Evolutionary conservation across 2,329 filamentous ascomycete genomes (phyloP).

Genomic region (Aaosphaeria arxii): DNA sequence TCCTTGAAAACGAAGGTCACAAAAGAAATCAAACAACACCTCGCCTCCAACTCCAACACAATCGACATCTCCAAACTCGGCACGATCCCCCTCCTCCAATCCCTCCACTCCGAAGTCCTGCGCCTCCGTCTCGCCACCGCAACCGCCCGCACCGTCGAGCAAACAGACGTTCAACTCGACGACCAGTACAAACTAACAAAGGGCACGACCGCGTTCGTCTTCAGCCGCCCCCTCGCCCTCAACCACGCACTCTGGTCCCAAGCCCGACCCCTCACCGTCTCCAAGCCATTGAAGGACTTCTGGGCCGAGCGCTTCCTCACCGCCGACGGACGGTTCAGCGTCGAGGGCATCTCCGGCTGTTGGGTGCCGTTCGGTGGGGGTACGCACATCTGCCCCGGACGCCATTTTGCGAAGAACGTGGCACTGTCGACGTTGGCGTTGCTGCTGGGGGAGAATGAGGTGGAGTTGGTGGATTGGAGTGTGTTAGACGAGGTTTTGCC

Average conservation of each 20-base stretch:
- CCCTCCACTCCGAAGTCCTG: slow-evolving; percentile 20
- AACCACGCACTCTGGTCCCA: slow-evolving; percentile 21
- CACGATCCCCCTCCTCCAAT: slow-evolving; percentile 18
- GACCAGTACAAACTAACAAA: slow-evolving; percentile 18
- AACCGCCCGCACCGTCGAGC: slow-evolving; percentile 7
- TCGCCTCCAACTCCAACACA: slow-evolving; percentile 4
- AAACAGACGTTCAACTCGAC: slow-evolving; percentile 14
- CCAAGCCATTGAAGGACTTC: slow-evolving; percentile 21
- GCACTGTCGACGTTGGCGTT: slow-evolving; percentile 18
- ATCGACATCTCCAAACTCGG: slow-evolving; percentile 16
- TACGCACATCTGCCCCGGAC: slow-evolving; percentile 23
- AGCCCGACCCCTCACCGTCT: slow-evolving; percentile 10
- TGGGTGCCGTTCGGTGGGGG: slow-evolving; percentile 21
- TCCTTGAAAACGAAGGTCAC: slow-evolving; percentile 14
- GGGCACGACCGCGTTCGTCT: slow-evolving; percentile 12
- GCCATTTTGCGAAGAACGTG: slow-evolving; percentile 23
- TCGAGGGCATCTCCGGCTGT: slow-evolving; percentile 15
- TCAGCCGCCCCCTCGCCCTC: slow-evolving; percentile 22
- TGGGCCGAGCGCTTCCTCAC: slow-evolving; percentile 25
- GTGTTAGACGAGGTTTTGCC: too few species aligned
- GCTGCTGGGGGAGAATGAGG: slow-evolving; percentile 18
- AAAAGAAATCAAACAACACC: slow-evolving; percentile 7
- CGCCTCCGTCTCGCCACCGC: slow-evolving; percentile 17
- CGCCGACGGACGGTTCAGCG: slow-evolving; percentile 9
- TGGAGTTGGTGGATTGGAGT: slow-evolving; percentile 5